These are phyloP conservation scores for Diaporthe nobilis DNA, from an alignment of 2,329 filamentous ascomycete species.

Conservation along the genomic window DNA sequence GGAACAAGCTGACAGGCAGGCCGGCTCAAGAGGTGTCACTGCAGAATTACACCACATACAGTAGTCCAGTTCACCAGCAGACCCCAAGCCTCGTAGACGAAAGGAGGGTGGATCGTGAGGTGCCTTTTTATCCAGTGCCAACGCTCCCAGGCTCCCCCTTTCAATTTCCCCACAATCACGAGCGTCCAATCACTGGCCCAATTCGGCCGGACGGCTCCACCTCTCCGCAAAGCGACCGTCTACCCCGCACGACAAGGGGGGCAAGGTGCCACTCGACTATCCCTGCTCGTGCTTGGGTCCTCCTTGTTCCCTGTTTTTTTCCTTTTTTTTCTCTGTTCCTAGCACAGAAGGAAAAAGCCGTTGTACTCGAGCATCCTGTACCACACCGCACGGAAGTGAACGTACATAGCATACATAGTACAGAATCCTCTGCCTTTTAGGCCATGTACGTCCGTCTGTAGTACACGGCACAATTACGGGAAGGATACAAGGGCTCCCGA, in stretches of 20 bases:
- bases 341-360: slow-evolving; percentile 20
- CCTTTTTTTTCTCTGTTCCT: neutral
- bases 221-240: slow-evolving; percentile 32
- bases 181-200: neutral
- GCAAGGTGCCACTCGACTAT: neutral
- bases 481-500: slow-evolving; percentile 22
- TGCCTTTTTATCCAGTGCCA: slow-evolving; percentile 15
- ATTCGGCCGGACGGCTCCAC: slow-evolving; percentile 19
- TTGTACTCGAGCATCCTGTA: slow-evolving; percentile 7
- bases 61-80: slow-evolving; percentile 6
- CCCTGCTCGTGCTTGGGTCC: neutral
- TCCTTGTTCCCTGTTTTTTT: slow-evolving; percentile 35
- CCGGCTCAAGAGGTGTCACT: slow-evolving; percentile 7
- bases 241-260: slow-evolving; percentile 28
- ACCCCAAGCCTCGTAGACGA: neutral
- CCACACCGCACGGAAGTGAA: neutral
- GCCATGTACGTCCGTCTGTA: neutral
- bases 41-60: slow-evolving; percentile 30
- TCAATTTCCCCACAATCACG: slow-evolving; percentile 32
- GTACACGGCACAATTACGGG: slow-evolving; percentile 4
- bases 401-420: neutral
- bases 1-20: neutral
- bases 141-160: neutral
- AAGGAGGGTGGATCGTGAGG: slow-evolving; percentile 9
- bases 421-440: neutral